A percentile compares a stretch with the other conserved stretches of the same genome.
phyloP scores from a whole-genome alignment of 331 rosid genomes.

The Quercus phellos region DNA sequence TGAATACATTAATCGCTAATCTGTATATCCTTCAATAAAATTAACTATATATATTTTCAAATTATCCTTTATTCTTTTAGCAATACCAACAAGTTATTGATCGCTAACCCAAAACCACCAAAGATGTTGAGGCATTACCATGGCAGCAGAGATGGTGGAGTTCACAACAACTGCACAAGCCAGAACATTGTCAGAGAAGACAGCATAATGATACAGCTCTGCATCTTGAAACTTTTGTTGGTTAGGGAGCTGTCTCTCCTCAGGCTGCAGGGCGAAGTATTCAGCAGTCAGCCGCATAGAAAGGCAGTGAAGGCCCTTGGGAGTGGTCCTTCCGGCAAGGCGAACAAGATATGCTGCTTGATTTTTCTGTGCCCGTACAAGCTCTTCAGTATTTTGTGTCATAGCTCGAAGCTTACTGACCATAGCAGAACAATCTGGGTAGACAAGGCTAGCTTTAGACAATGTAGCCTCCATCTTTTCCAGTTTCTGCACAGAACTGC shows the following conservation, averaged over 20 bases:
- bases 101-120: background rate
- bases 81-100: background rate
- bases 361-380: slow-evolving; percentile 48
- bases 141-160: slow-evolving; percentile 71
- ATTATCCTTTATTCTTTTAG: slow-evolving; percentile 2
- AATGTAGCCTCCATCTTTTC: slow-evolving; percentile 75
- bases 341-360: slow-evolving; percentile 57
- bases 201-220: slow-evolving; percentile 71
- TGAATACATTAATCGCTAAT: slow-evolving; percentile 8
- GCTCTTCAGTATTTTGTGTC: slow-evolving; percentile 71
- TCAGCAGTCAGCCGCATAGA: slow-evolving; percentile 82
- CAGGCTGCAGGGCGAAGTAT: slow-evolving; percentile 63
- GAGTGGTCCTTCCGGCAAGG: slow-evolving; percentile 84
- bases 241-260: slow-evolving; percentile 53
- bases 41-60: slow-evolving; percentile 7
- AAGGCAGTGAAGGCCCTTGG: slow-evolving; percentile 91
- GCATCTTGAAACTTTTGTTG: slow-evolving; percentile 62
- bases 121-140: slow-evolving; percentile 41
- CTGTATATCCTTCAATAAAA: background rate
- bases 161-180: slow-evolving; percentile 90
- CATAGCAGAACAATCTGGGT: slow-evolving; percentile 78
- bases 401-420: slow-evolving; percentile 79
- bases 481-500: slow-evolving; percentile 94
- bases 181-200: slow-evolving; percentile 94
- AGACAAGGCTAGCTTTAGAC: slow-evolving; percentile 63